Base-by-base conservation (phyloP, 192 early-diverging fungal species). In the Coemansia sp. region DNA sequence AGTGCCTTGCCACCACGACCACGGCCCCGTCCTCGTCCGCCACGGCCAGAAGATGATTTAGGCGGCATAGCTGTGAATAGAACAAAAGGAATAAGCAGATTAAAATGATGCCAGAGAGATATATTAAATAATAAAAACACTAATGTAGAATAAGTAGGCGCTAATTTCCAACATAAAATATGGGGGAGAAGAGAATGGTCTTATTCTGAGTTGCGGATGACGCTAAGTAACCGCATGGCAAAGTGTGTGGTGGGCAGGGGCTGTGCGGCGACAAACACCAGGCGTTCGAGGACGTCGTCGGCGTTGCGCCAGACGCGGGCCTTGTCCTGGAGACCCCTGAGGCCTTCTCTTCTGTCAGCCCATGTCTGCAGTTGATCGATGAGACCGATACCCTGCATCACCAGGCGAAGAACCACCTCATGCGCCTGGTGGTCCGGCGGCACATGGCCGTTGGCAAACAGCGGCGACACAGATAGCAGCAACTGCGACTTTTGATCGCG, bases 361-460 rank as follows among this genome's bases (percentile, higher is more conserved):
- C 79, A 82, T 41, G 62, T 67, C 25, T 82, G 79, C 63, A 82
- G 68, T 71, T 82, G 79, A 68, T 82, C 79, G 0, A 82, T 48
- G 25, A 82, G 60, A 17, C 68, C 70, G 17, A 82, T 69, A 29
- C 79, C 79, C 68, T 71, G 79, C 51, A 73, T 14, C 31, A 70
- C 71, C 64, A 82, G 37, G 25, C 68, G 68, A 38, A 80, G 21
- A 17, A 80, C 67, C 60, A 51, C 64, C 46, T 66, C 59, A 61
- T 75, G 62, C 27, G 41, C 41, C 50, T 62, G 39, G 39, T 64
- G 57, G 5, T 62, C 55, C 17, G 36, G 29, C 45, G 65, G 55
- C 38, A 50, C 46, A n/a, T 45, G 36, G 31, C 63, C 71, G 14
- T 48, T 62, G 36, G 58, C 64, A 21, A 67, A 71, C 25, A 60